phyloP scores from a whole-genome alignment of 2,329 filamentous ascomycete genomes.

The Pseudocercospora crystallina region DNA sequence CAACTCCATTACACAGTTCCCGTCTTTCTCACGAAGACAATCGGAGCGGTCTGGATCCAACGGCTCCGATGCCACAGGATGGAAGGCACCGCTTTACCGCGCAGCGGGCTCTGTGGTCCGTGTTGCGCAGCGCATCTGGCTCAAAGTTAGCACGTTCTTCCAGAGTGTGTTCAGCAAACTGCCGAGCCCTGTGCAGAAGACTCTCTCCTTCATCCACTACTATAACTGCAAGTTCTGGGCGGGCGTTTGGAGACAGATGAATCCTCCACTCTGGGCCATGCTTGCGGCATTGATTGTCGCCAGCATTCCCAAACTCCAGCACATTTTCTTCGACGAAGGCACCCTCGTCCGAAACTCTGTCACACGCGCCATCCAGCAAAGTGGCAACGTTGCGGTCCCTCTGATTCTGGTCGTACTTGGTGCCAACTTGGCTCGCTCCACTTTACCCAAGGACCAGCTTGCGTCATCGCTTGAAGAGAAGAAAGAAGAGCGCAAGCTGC shows the following conservation, averaged over 20 bases:
- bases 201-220: slow-evolving; percentile 44
- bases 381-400: slow-evolving; percentile 87
- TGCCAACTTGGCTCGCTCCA: slow-evolving; percentile 91
- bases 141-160: slow-evolving; percentile 34
- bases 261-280: slow-evolving; percentile 98
- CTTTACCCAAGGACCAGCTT: slow-evolving; percentile 66
- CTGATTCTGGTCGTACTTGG: slow-evolving; percentile 93
- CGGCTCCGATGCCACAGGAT: slow-evolving; percentile 14
- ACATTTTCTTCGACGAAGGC: slow-evolving; percentile 81
- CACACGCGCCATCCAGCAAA: slow-evolving; percentile 80
- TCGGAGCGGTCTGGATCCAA: slow-evolving; percentile 1
- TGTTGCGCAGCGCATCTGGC: slow-evolving; percentile 27
- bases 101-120: slow-evolving; percentile 19
- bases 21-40: slow-evolving; percentile 33
- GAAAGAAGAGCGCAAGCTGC: slow-evolving; percentile 68
- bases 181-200: slow-evolving; percentile 54
- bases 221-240: slow-evolving; percentile 54
- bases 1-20: slow-evolving; percentile 55
- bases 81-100: slow-evolving; percentile 29
- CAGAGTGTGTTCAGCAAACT: slow-evolving; percentile 49
- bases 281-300: slow-evolving; percentile 85
- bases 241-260: slow-evolving; percentile 93
- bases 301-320: slow-evolving; percentile 78
- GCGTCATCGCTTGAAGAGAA: slow-evolving; percentile 68
- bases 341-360: slow-evolving; percentile 92